Evolutionary conservation across 164 flowering plant species (phyloP), one percentile per base, ranked within the genome.

Genomic region (Saururus chinensis): DNA sequence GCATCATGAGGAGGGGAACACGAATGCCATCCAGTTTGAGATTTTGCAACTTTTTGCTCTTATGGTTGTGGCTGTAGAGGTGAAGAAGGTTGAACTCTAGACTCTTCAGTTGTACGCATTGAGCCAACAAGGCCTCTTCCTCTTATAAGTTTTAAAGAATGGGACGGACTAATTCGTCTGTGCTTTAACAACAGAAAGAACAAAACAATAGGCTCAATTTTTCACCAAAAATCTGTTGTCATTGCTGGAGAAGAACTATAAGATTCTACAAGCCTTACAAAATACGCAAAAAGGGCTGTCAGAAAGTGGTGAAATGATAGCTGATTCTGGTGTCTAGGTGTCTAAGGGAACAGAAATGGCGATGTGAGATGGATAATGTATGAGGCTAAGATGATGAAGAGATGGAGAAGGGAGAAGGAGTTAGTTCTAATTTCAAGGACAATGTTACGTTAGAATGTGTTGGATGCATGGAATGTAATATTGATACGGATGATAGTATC

Each of bases 101-200:
- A 88, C 66, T 93, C 97, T 7, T 93, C 97, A 24, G 97, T 89
- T 0, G 97, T 93, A 21, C 68, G 98, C 64, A 90, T 93, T 41
- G 97, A 90, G 70, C 97, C 98, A 0, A 73, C 91, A 67, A 90
- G 79, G 58, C 96, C 97, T 0, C 82, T 74, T 4, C 88, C 92
- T 4, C 77, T 81, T 6, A 85, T 83, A 22, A 85, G 78, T 58
- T 79, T 81, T 21, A 84, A 81, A 73, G 95, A 90, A 63, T 92
- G 96, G 92, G 89, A 92, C 75, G 96, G 96, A 1, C 61, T 90
- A 59, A 67, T 88, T 40, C 73, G 85, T 19, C 70, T 90, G 17
- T 93, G 98, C 71, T 93, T 90, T 77, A 88, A 74, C 22, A 88
- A 74, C 22, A 57, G 95, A 25, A 93, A 88, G 81, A 93, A 90